Base-by-base conservation (phyloP, 208 protist species). In the Crithidia bombi region DNA sequence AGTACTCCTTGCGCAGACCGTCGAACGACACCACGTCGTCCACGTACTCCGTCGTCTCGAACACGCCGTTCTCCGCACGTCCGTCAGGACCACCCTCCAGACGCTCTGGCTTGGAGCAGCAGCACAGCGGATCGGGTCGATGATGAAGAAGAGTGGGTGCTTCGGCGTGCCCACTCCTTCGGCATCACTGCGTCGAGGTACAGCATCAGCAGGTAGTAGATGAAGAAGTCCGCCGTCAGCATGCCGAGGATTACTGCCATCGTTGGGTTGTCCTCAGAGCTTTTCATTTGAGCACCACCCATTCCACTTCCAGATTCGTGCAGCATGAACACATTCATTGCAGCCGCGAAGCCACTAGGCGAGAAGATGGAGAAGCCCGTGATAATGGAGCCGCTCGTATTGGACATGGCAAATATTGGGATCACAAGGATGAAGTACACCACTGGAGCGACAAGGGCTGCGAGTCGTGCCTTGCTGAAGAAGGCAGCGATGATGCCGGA, bases 381-480 rank as follows among this genome's bases (percentile, higher is more conserved):
- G 4, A 75, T 63, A 5, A 65, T 68, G 10, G 43, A 59, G 26
- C 19, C 30, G 2, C 57, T 63, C 3, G 78, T 79, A 50, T 65
- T 81, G 15, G 65, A 54, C 46, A 92, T 73, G 54, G 81, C 80
- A 64, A 92, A 94, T 14, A 82, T 73, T 23, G 89, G 89, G 41
- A 83, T 73, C 7, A 83, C 57, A 14, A 88, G 51, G 21, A 78
- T 65, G 59, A 94, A 90, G 73, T 71, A 93, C 21, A 93, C 76
- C 12, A 95, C 58, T 44, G 90, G 90, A 10, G 86, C 55, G 1
- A 93, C 43, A n/a, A 92, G 74, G 28, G 83, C 75, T 17, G 87
- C 72, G 11, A 92, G 57, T 1, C 86, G 81, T 2, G 87, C 77
- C 65, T 91, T 89, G 57, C 73, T 88, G 78, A 95, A 93, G 56